Evolutionary conservation across 2,329 filamentous ascomycete genomes (phyloP).

Genomic region (Diaporthe sp.): DNA sequence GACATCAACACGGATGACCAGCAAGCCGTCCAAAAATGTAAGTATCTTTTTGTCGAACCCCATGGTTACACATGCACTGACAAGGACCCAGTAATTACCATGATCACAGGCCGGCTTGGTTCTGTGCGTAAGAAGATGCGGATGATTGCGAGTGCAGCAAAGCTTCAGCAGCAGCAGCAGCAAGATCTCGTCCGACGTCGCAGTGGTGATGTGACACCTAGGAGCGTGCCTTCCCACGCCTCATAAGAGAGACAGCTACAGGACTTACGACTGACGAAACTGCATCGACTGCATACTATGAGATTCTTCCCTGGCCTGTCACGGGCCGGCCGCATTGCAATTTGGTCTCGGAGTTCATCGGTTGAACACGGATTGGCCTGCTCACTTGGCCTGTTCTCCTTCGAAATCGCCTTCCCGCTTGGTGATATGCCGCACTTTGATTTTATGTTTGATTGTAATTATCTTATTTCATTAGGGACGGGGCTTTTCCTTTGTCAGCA

Average conservation of each 20-base stretch:
- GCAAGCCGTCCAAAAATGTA: constrained; percentile 79
- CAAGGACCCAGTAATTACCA: constrained; percentile 66
- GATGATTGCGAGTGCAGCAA: constrained; percentile 70
- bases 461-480: background rate
- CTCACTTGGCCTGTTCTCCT: background rate
- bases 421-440: background rate
- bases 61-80: constrained; percentile 42
- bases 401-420: background rate
- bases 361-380: background rate
- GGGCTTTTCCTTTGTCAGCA: constrained; percentile 12
- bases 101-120: constrained; percentile 69
- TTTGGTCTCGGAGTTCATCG: constrained; percentile 18
- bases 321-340: background rate
- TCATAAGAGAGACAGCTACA: constrained; percentile 47
- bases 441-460: constrained; percentile 23
- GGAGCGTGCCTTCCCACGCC: constrained; percentile 64
- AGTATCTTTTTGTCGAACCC: constrained; percentile 48
- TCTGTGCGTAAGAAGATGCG: constrained; percentile 72
- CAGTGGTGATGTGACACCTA: constrained; percentile 68
- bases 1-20: constrained; percentile 77
- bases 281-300: constrained; percentile 24
- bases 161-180: constrained; percentile 59
- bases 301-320: background rate
- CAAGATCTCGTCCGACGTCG: constrained; percentile 59
- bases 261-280: constrained; percentile 49